A percentile compares a stretch with the other conserved stretches of the same genome.
Conservation (phyloP, 225 moss, liverwort and hornwort species). For the Neckera pumila region DNA sequence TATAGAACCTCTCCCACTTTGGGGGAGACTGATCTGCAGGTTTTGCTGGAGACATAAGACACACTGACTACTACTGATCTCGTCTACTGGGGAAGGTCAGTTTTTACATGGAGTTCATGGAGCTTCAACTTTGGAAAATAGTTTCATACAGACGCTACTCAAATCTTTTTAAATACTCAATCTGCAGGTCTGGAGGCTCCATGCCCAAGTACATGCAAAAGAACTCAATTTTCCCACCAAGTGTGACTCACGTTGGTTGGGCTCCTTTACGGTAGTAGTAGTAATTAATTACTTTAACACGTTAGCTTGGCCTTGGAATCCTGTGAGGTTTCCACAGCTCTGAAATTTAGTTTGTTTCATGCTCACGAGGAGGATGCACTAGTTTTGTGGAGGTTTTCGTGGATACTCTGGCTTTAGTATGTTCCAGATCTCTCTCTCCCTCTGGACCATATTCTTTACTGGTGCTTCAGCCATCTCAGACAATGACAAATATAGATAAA, state of each 20-base stretch:
- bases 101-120: slow-evolving; percentile 1
- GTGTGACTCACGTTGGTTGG: background rate
- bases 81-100: background rate
- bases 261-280: slow-evolving; percentile 2
- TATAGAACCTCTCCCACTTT: background rate
- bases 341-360: background rate
- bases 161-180: background rate
- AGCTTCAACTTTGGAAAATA: background rate
- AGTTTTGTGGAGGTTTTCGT: slow-evolving; percentile 8
- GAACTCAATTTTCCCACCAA: slow-evolving; percentile 20
- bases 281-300: background rate
- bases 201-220: slow-evolving; percentile 8
- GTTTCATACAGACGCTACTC: background rate
- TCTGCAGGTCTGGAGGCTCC: background rate
- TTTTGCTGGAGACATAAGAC: background rate
- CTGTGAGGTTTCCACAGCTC: background rate
- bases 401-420: background rate
- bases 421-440: background rate
- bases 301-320: background rate
- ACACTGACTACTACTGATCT: background rate
- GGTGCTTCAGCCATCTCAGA: background rate
- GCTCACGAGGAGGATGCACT: background rate
- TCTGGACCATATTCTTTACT: slow-evolving; percentile 5
- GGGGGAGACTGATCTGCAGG: background rate
- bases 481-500: slow-evolving; percentile 3